phyloP scores from a whole-genome alignment of 2,329 filamentous ascomycete species.

The Stylonectria norvegica region DNA sequence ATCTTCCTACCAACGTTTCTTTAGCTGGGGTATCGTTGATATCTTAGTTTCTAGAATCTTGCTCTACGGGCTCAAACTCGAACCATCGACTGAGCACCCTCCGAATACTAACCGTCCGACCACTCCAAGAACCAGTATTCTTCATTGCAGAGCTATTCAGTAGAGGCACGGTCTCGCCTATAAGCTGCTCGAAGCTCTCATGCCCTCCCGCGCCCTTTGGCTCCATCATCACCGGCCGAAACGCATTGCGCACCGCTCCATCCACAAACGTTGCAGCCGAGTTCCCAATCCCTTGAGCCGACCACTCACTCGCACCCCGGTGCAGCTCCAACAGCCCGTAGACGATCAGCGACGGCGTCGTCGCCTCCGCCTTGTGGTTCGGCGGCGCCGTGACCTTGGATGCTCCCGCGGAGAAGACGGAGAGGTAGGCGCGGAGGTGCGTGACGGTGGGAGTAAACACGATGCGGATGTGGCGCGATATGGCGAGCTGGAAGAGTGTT shows the following conservation, averaged over 20 bases:
- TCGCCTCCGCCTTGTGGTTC: constrained; percentile 1
- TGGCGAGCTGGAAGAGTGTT: constrained; percentile 66
- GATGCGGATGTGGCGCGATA: constrained; percentile 65
- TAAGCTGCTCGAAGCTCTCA: constrained; percentile 36
- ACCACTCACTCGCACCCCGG: constrained; percentile 68
- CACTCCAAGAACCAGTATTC: constrained; percentile 54
- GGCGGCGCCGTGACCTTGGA: constrained; percentile 36
- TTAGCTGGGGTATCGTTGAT: constrained; percentile 1
- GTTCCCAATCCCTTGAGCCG: constrained; percentile 65
- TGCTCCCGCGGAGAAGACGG: constrained; percentile 46
- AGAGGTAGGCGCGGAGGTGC: constrained; percentile 72
- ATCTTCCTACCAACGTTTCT: not conserved
- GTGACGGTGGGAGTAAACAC: constrained; percentile 73
- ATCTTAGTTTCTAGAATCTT: constrained; percentile 3
- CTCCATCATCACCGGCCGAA: constrained; percentile 48
- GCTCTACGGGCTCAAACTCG: constrained; percentile 12
- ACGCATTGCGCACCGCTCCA: constrained; percentile 45
- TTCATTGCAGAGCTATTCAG: constrained; percentile 54
- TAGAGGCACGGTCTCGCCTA: constrained; percentile 56
- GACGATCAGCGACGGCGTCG: constrained; percentile 50
- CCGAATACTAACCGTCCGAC: constrained; percentile 55
- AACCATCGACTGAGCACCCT: constrained; percentile 66
- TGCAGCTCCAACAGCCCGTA: constrained; percentile 66
- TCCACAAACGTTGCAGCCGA: constrained; percentile 64
- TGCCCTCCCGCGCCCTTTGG: constrained; percentile 31